Base-by-base conservation (phyloP, 345 rosid species). In the Heritiera fomes region DNA sequence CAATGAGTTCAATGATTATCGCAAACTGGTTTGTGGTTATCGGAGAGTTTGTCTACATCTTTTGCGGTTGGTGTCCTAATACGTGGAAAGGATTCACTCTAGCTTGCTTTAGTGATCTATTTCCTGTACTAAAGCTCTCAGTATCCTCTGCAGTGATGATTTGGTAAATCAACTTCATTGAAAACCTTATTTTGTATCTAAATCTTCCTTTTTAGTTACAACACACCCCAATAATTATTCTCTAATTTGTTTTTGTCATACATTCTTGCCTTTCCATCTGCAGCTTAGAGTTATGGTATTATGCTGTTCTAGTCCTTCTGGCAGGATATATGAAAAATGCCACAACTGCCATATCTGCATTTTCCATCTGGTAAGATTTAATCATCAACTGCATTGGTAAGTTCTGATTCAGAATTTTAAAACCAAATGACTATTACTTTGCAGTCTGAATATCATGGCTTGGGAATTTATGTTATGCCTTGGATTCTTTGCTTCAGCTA, bases 21-120 rank as follows among this genome's bases (percentile, higher is more conserved):
- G 64, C 88, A 9, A 75, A 69, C 30, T 90, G 91, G 90, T 18
- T 70, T 2, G 60, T 80, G 72, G 84, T 83, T 5, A 49, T 87
- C 20, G 89, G 82, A 2, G 87, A 85, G 88, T 79, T 87, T 78
- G 38, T 46, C 49, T 91, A 89, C 60, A 47, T 87, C 14, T 85
- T 90, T 28, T 88, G 95, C 1, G 92, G 95, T 8, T 87, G 95
- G 93, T 92, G 97, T 77, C 87, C 90, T 5, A 7, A 84, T 9
- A 88, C 93, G 7, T 90, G 97, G 95, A 90, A 80, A n/a, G 95
- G 97, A 1, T 88, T 93, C 76, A 80, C 85, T 20, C 43, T 17
- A 40, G 87, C 84, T 71, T 86, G 91, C 20, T 88, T 91, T 74
- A 9, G 47, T 45, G 90, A 87, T 75, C 47, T 91, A 5, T 4